phyloP scores from a whole-genome alignment of 805 yeast genomes.

The Ogataea dorogensis region DNA sequence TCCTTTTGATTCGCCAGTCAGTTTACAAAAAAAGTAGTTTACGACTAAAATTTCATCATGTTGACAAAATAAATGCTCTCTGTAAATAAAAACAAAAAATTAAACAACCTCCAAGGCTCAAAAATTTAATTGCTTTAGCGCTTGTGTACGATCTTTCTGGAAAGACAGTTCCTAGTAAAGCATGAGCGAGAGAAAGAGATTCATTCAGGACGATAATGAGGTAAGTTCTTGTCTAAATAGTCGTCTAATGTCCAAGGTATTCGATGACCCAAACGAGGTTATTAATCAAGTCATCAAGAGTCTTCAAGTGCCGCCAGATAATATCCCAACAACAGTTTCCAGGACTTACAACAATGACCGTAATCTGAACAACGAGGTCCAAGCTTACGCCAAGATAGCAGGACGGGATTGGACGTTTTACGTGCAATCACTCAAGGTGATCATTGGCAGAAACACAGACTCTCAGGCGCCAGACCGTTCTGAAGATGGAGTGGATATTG shows the following conservation, averaged over 20 bases:
- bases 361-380: constrained; percentile 73
- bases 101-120: constrained; percentile 6
- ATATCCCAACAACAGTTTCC: constrained; percentile 65
- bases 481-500: constrained; percentile 62
- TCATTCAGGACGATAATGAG: constrained; percentile 22
- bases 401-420: constrained; percentile 94
- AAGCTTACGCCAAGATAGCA: constrained; percentile 95
- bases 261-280: constrained; percentile 61
- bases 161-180: not conserved
- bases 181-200: constrained; percentile 25
- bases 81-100: constrained; percentile 24
- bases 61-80: constrained; percentile 22
- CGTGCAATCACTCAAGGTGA: constrained; percentile 70
- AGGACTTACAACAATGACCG: constrained; percentile 69
- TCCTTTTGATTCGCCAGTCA: constrained; percentile 23
- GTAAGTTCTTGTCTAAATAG: constrained; percentile 13
- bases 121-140: constrained; percentile 1
- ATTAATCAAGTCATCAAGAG: constrained; percentile 73
- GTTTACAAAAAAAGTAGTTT: constrained; percentile 10
- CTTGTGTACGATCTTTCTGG: constrained; percentile 2
- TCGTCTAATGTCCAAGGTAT: constrained; percentile 22
- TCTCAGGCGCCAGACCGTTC: constrained; percentile 19
- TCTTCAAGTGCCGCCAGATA: constrained; percentile 67
- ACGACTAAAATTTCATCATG: constrained; percentile 13
- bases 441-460: constrained; percentile 86